Evolutionary conservation across 176 grass and related monocot species (phyloP), one percentile per base, ranked within the genome.

Genomic region (Ensete ventricosum): DNA sequence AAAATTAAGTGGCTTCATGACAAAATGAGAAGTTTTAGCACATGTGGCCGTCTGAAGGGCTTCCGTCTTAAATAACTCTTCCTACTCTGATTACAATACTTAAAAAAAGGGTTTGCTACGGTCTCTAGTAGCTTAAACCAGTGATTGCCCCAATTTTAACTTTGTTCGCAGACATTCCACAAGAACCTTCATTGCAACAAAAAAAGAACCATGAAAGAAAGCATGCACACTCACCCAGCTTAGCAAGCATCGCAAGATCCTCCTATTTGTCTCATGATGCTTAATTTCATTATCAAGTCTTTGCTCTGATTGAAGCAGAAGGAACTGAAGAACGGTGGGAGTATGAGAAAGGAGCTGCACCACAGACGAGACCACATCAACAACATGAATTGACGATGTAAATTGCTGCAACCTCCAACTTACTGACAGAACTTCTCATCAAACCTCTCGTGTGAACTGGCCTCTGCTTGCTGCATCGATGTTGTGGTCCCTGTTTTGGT

Each of bases 251-350:
- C 81, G 83, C n/a, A 99, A 77, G 70, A 99, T 81, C 72, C 82
- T 89, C 55, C 80, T 81, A 81, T 82, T 85, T 59, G 73, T 86
- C 84, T 94, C 88, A 64, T 87, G 80, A 55, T 80, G 76, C 11
- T 81, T 79, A 57, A 86, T 54, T 55, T 74, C 88, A 71, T 98
- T 80, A 29, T 78, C 82, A 9, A 78, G 51, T 49, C 58, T 78
- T 69, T 52, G 89, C 73, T 89, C 82, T 0, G 82, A 89, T 55
- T 94, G 88, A 43, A 66, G 68, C 29, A 89, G 72, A 62, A 99
- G 88, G 74, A 99, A 99, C 72, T 91, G 84, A 77, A 99, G 83
- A 68, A 99, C 88, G 54, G 83, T 81, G 22, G 82, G 80, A n/a
- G 84, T 79, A 69, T 94, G 89, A 58, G 81, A 81, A 20, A 99